Percentiles rank a stretch among this genome's conserved stretches.
Evolutionary conservation across 768 basidiomycete genomes (phyloP).

Genomic region (Cytidiella melzeri): DNA sequence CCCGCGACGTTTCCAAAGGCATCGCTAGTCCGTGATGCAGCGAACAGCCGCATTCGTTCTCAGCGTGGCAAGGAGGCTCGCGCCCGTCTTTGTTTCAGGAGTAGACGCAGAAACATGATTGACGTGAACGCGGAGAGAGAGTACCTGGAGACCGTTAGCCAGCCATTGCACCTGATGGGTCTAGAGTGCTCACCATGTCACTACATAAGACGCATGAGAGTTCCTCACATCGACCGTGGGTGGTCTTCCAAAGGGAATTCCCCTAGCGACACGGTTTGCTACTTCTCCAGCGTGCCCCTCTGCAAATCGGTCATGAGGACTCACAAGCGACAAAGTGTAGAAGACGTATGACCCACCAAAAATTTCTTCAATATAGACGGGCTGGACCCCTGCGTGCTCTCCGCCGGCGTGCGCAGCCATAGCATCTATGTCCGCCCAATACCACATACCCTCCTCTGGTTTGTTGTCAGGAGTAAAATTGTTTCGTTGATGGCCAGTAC

Average conservation of each 20-base stretch:
- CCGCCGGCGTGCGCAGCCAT: slow-evolving; percentile 81
- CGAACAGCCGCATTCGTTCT: background rate
- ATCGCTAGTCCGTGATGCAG: no score
- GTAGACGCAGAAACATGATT: slow-evolving; percentile 70
- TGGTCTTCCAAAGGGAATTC: slow-evolving; percentile 79
- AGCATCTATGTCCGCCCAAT: slow-evolving; percentile 79
- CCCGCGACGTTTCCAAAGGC: no score
- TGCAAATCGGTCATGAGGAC: slow-evolving; percentile 27
- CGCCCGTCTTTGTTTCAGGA: slow-evolving; percentile 51
- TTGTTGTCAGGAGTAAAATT: slow-evolving; percentile 86
- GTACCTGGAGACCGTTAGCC: slow-evolving; percentile 52
- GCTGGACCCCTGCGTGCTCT: slow-evolving; percentile 64
- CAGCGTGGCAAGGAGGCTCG: slow-evolving; percentile 51
- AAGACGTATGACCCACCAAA: slow-evolving; percentile 78
- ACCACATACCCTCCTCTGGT: slow-evolving; percentile 78
- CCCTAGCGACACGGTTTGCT: slow-evolving; percentile 49
- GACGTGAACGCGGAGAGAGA: slow-evolving; percentile 81
- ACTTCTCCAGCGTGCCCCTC: slow-evolving; percentile 84
- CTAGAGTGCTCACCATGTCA: slow-evolving; percentile 68
- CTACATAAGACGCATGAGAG: slow-evolving; percentile 89
- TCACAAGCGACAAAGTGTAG: background rate
- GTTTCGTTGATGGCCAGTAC: slow-evolving; percentile 68
- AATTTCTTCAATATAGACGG: slow-evolving; percentile 86
- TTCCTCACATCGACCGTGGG: slow-evolving; percentile 87
- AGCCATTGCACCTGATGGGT: background rate